These are phyloP conservation scores for Cyclocybe cylindracea DNA, from an alignment of 768 basidiomycete genomes.

Conservation along the genomic window DNA sequence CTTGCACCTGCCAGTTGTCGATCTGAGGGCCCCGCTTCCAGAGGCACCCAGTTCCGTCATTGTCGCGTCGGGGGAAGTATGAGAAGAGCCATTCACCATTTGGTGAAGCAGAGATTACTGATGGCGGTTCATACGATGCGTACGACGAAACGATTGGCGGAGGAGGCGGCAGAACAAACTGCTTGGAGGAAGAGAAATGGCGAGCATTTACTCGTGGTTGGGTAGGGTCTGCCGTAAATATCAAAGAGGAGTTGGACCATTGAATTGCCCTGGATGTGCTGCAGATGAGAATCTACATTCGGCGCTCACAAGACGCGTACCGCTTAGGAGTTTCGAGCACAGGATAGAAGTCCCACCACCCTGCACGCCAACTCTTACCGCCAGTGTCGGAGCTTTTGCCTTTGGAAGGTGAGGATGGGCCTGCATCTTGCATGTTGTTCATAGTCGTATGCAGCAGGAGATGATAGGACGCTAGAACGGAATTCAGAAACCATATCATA, in stretches of 20 bases:
- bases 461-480: background rate
- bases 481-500: too few species aligned
- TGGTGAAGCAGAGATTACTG: constrained; percentile 60
- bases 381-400: constrained; percentile 43
- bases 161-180: constrained; percentile 61
- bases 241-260: constrained; percentile 70
- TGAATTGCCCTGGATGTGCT: constrained; percentile 54
- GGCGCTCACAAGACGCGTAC: constrained; percentile 33
- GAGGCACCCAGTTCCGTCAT: constrained; percentile 62
- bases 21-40: constrained; percentile 63
- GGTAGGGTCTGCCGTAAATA: constrained; percentile 68
- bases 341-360: constrained; percentile 77
- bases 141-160: constrained; percentile 46
- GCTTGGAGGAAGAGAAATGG: constrained; percentile 70
- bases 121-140: constrained; percentile 58
- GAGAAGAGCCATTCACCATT: constrained; percentile 70
- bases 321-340: constrained; percentile 56
- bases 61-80: constrained; percentile 63
- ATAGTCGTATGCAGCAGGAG: background rate
- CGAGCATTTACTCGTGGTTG: constrained; percentile 61
- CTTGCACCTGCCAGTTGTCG: constrained; percentile 61
- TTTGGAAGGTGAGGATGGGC: constrained; percentile 31
- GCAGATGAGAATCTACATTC: background rate
- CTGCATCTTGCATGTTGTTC: constrained; percentile 12
- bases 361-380: constrained; percentile 49